These are phyloP conservation scores for Ceratocystis smalleyi DNA, from an alignment of 2,329 filamentous ascomycete genomes.

Conservation along the genomic window DNA sequence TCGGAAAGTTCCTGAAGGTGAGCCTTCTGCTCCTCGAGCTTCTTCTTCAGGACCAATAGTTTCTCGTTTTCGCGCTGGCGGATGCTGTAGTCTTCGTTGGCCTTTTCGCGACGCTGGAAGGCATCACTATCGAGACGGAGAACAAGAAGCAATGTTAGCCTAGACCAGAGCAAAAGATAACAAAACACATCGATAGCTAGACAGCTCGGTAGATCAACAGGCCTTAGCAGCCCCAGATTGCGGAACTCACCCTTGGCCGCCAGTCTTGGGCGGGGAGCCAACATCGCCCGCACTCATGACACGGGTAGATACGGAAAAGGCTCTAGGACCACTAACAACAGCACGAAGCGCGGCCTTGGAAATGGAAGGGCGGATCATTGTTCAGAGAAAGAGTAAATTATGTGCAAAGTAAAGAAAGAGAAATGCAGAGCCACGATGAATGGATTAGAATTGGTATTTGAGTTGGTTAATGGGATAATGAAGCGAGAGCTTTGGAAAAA, in stretches of 20 bases:
- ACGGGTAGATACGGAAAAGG: conserved; percentile 48
- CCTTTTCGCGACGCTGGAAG: conserved; percentile 83
- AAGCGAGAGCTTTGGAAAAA: background rate
- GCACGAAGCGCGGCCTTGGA: conserved; percentile 38
- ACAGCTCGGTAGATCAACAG: background rate
- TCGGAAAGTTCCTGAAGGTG: conserved; percentile 74
- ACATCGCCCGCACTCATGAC: conserved; percentile 57
- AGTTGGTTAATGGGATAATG: background rate
- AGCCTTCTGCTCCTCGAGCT: conserved; percentile 60
- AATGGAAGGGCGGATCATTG: conserved; percentile 54
- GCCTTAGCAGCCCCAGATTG: background rate
- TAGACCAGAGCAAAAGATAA: background rate
- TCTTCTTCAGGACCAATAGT: conserved; percentile 59
- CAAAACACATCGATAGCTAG: background rate
- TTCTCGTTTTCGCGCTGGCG: conserved; percentile 79
- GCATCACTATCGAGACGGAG: conserved; percentile 49
- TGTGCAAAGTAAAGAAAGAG: background rate
- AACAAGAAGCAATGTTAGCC: background rate
- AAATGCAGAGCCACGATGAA: background rate
- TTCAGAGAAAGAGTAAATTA: conserved; percentile 10
- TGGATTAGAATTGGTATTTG: background rate
- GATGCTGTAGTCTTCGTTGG: conserved; percentile 73
- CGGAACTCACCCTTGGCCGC: conserved; percentile 36
- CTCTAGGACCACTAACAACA: conserved; percentile 29
- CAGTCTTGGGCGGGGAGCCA: conserved; percentile 41